These are phyloP conservation scores for Aspergillus fumigatiaffinis DNA, from an alignment of 2,329 filamentous ascomycete species.

Conservation along the genomic window DNA sequence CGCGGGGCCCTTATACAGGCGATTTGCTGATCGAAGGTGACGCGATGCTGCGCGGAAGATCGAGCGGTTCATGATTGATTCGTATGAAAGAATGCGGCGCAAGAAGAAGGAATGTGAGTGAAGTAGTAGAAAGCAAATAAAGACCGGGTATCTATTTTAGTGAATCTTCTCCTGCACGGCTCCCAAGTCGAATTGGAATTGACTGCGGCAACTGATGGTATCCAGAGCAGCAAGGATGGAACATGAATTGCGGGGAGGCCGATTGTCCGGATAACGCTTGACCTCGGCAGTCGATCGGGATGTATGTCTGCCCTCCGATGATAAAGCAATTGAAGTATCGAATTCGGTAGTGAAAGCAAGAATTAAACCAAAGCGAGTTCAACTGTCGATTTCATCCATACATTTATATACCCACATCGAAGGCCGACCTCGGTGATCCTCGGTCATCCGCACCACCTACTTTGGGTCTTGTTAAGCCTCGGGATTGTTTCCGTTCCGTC, in stretches of 20 bases:
- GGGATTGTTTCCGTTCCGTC: neutral
- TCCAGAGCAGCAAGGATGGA: neutral
- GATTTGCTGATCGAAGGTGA: conserved; percentile 21
- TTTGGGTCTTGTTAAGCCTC: neutral
- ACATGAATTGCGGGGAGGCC: neutral
- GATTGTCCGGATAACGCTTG: neutral
- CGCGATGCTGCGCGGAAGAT: conserved; percentile 30
- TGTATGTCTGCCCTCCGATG: neutral
- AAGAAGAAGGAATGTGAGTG: neutral
- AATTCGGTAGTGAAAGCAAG: neutral
- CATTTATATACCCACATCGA: neutral
- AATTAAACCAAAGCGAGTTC: neutral
- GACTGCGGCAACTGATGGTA: neutral
- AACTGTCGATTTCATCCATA: neutral
- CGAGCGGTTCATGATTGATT: conserved; percentile 30
- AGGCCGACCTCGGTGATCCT: neutral
- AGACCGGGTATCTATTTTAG: neutral
- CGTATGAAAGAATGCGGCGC: neutral
- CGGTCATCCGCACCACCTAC: neutral
- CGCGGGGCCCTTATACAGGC: conserved; percentile 16
- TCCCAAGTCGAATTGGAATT: neutral
- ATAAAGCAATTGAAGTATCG: neutral
- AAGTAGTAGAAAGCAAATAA: too few relatives aligned
- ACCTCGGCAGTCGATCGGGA: neutral
- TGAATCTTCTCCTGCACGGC: neutral